A percentile compares a stretch with the other conserved stretches of the same genome.
phyloP scores from a whole-genome alignment of 306 rosid species.

The Styphnolobium japonicum region DNA sequence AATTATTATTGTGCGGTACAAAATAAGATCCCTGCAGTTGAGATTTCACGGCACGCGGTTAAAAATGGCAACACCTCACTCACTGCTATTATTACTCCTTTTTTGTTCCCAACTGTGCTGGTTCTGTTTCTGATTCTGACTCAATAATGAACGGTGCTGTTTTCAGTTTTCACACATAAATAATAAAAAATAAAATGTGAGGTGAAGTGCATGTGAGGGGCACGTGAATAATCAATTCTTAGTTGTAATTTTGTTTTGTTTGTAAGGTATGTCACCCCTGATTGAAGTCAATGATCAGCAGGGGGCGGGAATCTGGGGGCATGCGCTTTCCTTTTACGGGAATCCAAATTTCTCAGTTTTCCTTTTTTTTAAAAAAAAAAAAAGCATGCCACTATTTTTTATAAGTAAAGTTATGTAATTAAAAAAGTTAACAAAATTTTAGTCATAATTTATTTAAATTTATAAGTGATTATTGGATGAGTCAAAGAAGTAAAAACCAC shows the following conservation, averaged over 20 bases:
- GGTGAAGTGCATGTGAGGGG: slow-evolving; percentile 17
- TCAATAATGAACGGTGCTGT: not conserved
- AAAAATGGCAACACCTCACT: slow-evolving; percentile 11
- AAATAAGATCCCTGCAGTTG: slow-evolving; percentile 21
- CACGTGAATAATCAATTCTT: slow-evolving; percentile 37
- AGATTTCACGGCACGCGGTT: slow-evolving; percentile 38
- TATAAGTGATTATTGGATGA: no score
- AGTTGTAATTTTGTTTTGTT: not conserved
- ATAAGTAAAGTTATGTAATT: no score
- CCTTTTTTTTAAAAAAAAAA: not conserved
- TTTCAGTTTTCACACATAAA: not conserved
- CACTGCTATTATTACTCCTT: not conserved
- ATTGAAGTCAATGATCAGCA: slow-evolving; percentile 15
- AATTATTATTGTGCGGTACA: slow-evolving; percentile 19
- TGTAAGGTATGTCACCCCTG: not conserved
- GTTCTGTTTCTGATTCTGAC: not conserved
- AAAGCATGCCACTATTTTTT: not conserved
- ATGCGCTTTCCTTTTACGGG: slow-evolving; percentile 12
- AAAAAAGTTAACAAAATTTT: no score
- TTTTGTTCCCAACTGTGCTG: not conserved
- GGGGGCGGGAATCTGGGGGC: slow-evolving; percentile 12
- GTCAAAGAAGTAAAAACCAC: no score
- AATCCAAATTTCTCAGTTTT: not conserved
- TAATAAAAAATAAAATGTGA: not conserved
- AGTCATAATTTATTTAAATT: no score